Base-by-base conservation (phyloP, 345 rosid species). In the Eucalyptus melliodora region DNA sequence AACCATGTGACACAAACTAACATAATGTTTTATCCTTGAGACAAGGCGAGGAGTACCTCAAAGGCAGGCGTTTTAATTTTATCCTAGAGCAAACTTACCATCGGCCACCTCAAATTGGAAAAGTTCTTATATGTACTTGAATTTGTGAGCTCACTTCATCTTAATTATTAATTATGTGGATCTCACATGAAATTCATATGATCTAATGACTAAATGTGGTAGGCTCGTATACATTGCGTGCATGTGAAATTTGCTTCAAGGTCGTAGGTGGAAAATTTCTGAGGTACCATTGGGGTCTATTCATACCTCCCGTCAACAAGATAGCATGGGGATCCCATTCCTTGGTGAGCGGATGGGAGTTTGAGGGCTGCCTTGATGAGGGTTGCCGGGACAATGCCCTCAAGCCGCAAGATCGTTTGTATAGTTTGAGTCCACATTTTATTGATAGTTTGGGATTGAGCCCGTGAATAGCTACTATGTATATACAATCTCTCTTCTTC, bases 241-340 rank as follows among this genome's bases (percentile, higher is more conserved):
- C n/a, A 59, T 0, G 15, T 11, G 65, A 59, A 59, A 59, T 59
- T 59, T 27, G 27, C 6, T 59, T 59, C 65, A 26, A 59, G 14
- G 11, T 59, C 30, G 1, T 59, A 27, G n/a, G 6, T 26, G n/a
- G 14, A 59, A 26, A 59, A 53, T 26, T 59, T 59, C 0, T 11
- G 0, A 59, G 15, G 14, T 59, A 59, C 24, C 4, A 2, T 53
- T 53, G 10, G 24, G 23, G 56, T 53, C 10, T 53, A 0, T 1
- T 53, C 2, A 0, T 53, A 19, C 24, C 1, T 53, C 56, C 4
- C 10, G 0, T 19, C 56, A 53, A 53, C 0, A 53, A 53, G 23
- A 53, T 53, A 53, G 24, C 24, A 53, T 0, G 1, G 24, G 4
- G 1, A 53, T 19, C 10, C 5, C 56, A 19, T 19, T 53, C 56